phyloP scores from a whole-genome alignment of 768 basidiomycete genomes.

The Hebeloma cylindrosporum region DNA sequence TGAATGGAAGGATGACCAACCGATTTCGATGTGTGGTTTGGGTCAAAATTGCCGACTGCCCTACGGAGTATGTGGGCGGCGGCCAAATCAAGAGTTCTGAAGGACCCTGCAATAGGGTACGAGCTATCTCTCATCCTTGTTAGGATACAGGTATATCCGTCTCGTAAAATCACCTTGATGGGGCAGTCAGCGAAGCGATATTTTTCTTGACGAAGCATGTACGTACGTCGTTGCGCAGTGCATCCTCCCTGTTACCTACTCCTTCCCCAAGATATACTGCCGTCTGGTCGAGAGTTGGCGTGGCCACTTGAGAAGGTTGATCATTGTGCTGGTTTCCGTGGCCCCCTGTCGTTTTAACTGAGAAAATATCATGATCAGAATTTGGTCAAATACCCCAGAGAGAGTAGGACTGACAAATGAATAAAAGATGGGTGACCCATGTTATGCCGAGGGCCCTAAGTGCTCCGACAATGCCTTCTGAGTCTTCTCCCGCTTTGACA shows the following conservation, averaged over 20 bases:
- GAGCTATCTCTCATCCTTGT: conserved; percentile 5
- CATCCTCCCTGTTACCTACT: too few relatives aligned
- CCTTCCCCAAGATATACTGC: too few relatives aligned
- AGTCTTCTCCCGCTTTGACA: conserved; percentile 7
- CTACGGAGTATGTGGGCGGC: conserved; percentile 10
- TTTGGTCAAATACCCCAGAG: not conserved
- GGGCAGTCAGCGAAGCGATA: conserved; percentile 4
- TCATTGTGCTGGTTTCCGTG: not conserved
- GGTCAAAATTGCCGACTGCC: conserved; percentile 8
- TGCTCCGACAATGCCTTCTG: conserved; percentile 11
- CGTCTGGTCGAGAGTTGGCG: too few relatives aligned
- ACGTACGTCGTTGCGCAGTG: conserved; percentile 6
- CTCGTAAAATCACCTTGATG: conserved; percentile 13
- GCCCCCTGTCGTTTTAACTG: conserved; percentile 14
- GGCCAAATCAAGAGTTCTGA: not conserved
- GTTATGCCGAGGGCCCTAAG: too few relatives aligned
- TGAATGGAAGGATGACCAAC: conserved; percentile 6
- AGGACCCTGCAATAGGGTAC: conserved; percentile 10
- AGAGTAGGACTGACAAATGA: conserved; percentile 15
- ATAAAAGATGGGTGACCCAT: conserved; percentile 16
- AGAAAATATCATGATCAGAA: conserved; percentile 4
- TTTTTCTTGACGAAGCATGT: not conserved
- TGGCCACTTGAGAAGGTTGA: not conserved
- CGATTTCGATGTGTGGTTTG: conserved; percentile 8
- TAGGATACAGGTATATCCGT: conserved; percentile 14